Evolutionary conservation across 2,329 filamentous ascomycete genomes (phyloP).

Genomic region (Orbilia blumenaviensis): DNA sequence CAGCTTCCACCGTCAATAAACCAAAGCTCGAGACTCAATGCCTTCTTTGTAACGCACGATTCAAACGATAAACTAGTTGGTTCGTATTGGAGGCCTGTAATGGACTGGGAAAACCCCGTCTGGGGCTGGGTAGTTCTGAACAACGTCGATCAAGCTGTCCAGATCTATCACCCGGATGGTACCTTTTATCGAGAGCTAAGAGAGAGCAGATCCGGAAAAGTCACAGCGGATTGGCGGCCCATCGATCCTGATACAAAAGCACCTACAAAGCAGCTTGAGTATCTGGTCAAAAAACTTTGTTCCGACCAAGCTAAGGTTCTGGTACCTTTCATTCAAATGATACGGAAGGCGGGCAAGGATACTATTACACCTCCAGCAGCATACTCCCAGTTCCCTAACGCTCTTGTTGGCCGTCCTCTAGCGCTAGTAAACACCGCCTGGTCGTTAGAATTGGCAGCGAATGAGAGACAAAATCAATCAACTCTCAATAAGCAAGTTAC

Average conservation of each 20-base stretch:
- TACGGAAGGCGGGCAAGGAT: conserved; percentile 57
- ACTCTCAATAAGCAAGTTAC: conserved; percentile 25
- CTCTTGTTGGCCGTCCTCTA: conserved; percentile 60
- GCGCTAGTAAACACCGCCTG: conserved; percentile 59
- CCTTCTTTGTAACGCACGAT: conserved; percentile 11
- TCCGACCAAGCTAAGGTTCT: conserved; percentile 58
- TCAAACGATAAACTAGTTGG: neutral
- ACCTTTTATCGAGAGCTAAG: conserved; percentile 63
- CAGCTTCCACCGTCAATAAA: conserved; percentile 63
- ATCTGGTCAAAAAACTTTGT: neutral
- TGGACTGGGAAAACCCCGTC: conserved; percentile 62
- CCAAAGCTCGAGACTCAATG: conserved; percentile 61
- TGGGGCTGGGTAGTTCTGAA: conserved; percentile 63
- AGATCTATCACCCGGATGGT: conserved; percentile 62
- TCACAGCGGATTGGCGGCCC: neutral
- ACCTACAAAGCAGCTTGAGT: neutral
- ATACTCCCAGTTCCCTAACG: conserved; percentile 48
- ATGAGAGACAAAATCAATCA: conserved; percentile 55
- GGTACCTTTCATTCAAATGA: conserved; percentile 60
- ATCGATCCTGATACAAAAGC: conserved; percentile 5
- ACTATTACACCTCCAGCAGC: neutral
- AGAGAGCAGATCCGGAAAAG: conserved; percentile 27
- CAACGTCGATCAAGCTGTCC: conserved; percentile 62
- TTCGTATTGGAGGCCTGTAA: conserved; percentile 59
- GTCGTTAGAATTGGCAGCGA: conserved; percentile 58